Percentiles rank a stretch among this genome's conserved stretches.
phyloP scores from a whole-genome alignment of 805 yeast species.

The Suhomyces faveliae region DNA sequence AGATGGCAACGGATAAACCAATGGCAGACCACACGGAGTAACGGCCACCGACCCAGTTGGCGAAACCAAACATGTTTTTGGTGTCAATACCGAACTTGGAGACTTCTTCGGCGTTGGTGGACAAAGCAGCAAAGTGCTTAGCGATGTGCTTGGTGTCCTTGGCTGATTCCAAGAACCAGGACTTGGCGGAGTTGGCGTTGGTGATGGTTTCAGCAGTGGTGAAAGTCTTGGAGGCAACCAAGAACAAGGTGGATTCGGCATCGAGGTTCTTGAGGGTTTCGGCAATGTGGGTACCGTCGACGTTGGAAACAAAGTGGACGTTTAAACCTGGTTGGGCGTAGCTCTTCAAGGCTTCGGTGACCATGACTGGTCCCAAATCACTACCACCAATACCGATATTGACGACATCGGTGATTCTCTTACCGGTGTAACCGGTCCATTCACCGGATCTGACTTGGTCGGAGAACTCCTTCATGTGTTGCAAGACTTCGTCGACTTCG shows the following conservation, averaged over 20 bases:
- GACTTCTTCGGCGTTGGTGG: constrained; percentile 90
- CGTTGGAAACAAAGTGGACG: constrained; percentile 95
- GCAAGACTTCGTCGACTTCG: constrained; percentile 86
- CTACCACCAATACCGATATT: constrained; percentile 99
- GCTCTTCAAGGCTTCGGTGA: constrained; percentile 94
- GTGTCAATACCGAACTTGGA: constrained; percentile 95
- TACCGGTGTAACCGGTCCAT: constrained; percentile 98
- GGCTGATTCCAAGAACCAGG: constrained; percentile 82
- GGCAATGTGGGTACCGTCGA: constrained; percentile 96
- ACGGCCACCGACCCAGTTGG: constrained; percentile 99
- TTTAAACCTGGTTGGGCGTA: constrained; percentile 71
- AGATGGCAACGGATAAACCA: constrained; percentile 92
- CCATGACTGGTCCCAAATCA: constrained; percentile 99
- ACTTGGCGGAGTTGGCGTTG: constrained; percentile 92
- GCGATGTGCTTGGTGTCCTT: constrained; percentile 74
- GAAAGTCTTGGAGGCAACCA: constrained; percentile 95
- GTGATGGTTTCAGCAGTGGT: constrained; percentile 98
- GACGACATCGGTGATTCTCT: constrained; percentile 87
- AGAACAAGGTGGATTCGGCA: constrained; percentile 89
- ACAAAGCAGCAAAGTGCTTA: constrained; percentile 95
- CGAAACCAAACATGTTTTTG: constrained; percentile 97
- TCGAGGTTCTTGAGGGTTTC: constrained; percentile 77
- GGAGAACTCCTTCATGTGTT: constrained; percentile 96
- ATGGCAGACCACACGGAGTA: constrained; percentile 99
- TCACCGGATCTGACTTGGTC: constrained; percentile 85